Evolutionary conservation across 805 yeast genomes (phyloP).

Genomic region (Saturnispora galanensis): DNA sequence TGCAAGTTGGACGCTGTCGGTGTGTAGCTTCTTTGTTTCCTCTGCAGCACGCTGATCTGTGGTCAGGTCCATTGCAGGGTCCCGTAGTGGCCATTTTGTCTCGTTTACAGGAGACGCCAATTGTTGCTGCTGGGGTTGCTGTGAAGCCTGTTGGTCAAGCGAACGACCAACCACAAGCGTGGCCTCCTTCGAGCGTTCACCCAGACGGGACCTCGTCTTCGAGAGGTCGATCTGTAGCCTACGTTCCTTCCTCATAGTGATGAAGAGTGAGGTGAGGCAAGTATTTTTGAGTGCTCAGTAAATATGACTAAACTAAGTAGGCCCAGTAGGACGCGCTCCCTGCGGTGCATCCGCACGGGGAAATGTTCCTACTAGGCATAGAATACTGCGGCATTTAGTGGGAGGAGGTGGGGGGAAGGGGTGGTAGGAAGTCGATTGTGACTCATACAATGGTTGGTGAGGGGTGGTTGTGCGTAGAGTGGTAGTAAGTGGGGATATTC

Average conservation of each 20-base stretch:
- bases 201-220: constrained; percentile 21
- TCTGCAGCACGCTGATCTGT: constrained; percentile 4
- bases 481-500: too few relatives aligned
- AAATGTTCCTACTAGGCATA: too few relatives aligned
- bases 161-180: constrained; percentile 24
- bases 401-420: too few relatives aligned
- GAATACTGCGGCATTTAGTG: too few relatives aligned
- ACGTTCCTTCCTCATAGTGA: constrained; percentile 17
- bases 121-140: not conserved
- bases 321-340: too few relatives aligned
- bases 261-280: too few relatives aligned
- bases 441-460: too few relatives aligned
- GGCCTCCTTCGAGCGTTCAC: constrained; percentile 27
- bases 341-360: too few relatives aligned
- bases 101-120: not conserved
- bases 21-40: constrained; percentile 1
- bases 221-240: constrained; percentile 20
- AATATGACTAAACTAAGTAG: too few relatives aligned
- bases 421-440: too few relatives aligned
- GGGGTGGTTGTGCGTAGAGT: too few relatives aligned
- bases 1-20: constrained; percentile 33
- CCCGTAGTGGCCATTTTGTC: not conserved
- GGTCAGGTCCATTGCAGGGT: not conserved
- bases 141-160: not conserved
- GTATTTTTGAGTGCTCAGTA: too few relatives aligned